Evolutionary conservation across 1,284 basidiomycete species (phyloP).

Genomic region (Cutaneotrichosporon cavernicola): DNA sequence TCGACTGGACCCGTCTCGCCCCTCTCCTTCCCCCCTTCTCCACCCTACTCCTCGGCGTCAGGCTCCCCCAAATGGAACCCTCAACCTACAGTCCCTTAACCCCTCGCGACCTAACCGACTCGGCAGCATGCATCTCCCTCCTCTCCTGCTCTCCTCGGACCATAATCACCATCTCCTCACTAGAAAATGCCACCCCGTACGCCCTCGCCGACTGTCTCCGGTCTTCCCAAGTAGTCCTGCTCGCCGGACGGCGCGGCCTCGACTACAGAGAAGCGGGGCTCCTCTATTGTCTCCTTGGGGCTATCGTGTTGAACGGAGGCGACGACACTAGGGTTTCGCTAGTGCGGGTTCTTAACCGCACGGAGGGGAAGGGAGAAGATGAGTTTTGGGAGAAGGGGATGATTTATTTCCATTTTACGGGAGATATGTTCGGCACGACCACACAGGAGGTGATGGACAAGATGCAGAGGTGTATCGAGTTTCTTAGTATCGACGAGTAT

Average conservation of each 20-base stretch:
- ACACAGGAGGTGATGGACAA: not conserved
- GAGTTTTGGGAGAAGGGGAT: not conserved
- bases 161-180: not conserved
- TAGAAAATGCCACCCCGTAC: not conserved
- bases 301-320: not conserved
- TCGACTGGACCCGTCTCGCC: not conserved
- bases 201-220: not conserved
- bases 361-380: not conserved
- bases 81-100: not conserved
- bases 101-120: slow-evolving; percentile 1
- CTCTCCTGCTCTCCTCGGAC: not conserved
- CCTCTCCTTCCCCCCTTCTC: not conserved
- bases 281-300: not conserved
- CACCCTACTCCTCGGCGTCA: not conserved
- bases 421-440: not conserved
- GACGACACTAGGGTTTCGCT: not conserved
- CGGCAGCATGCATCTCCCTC: not conserved
- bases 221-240: not conserved
- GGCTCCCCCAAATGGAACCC: not conserved
- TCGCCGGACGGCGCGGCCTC: not conserved
- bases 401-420: not conserved
- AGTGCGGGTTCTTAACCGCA: not conserved
- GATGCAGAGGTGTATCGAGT: not conserved
- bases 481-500: not conserved
- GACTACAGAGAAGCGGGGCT: too few relatives aligned